Conservation (phyloP, 2,329 filamentous ascomycete genomes). For the Diaporthe sp. region DNA sequence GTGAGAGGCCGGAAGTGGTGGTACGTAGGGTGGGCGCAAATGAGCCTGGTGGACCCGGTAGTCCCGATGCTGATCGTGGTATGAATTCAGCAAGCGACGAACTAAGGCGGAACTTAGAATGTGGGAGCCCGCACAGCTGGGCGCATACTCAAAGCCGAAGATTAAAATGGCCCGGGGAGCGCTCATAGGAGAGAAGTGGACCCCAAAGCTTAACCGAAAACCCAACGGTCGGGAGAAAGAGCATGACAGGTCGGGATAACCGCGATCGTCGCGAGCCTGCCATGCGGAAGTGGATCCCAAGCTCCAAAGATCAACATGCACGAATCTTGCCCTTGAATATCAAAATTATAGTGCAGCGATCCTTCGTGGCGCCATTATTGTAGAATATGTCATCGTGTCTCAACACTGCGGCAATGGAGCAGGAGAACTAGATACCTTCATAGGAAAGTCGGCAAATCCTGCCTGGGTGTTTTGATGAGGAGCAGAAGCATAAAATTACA, state of each 20-base stretch:
- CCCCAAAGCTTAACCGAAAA: slow-evolving; percentile 23
- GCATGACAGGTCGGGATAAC: slow-evolving; percentile 24
- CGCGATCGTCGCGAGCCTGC: slow-evolving; percentile 11
- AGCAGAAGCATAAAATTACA: not conserved
- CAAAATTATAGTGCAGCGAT: slow-evolving; percentile 25
- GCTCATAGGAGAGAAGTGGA: not conserved
- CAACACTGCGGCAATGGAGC: not conserved
- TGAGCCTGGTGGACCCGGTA: slow-evolving; percentile 23
- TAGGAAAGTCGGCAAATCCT: not conserved
- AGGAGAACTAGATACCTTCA: not conserved
- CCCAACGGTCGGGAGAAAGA: slow-evolving; percentile 16
- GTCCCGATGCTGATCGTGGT: slow-evolving; percentile 29
- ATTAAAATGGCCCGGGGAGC: slow-evolving; percentile 13
- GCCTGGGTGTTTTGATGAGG: not conserved
- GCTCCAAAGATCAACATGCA: slow-evolving; percentile 13
- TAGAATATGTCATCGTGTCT: slow-evolving; percentile 12
- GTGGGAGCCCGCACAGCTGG: slow-evolving; percentile 4
- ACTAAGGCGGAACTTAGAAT: slow-evolving; percentile 12
- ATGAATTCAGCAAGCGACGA: slow-evolving; percentile 10
- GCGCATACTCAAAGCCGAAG: not conserved
- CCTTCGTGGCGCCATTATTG: slow-evolving; percentile 17
- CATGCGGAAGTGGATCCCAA: slow-evolving; percentile 12
- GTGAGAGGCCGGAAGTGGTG: not conserved
- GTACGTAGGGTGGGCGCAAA: slow-evolving; percentile 1
- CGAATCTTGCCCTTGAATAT: slow-evolving; percentile 22